A percentile compares a stretch with the other conserved stretches of the same genome.
Evolutionary conservation across 2,329 filamentous ascomycete species (phyloP).

Genomic region (Exophiala alcalophila): DNA sequence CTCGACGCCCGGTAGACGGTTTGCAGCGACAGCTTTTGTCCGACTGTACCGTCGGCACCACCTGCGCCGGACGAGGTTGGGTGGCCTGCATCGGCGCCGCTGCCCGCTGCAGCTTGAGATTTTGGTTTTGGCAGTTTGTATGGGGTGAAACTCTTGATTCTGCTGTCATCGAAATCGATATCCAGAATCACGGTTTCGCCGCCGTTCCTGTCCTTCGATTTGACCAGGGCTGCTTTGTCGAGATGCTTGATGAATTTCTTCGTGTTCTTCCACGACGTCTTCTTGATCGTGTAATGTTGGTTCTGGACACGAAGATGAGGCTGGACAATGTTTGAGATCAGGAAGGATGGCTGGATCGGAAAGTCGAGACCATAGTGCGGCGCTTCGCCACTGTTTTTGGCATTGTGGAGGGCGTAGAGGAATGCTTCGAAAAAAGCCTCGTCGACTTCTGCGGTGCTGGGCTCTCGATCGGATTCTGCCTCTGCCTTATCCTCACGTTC

Average conservation of each 20-base stretch:
- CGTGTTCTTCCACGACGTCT: constrained; percentile 67
- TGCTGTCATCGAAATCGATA: constrained; percentile 60
- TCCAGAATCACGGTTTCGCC: constrained; percentile 63
- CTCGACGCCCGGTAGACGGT: constrained; percentile 57
- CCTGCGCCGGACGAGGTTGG: constrained; percentile 32
- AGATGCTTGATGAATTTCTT: constrained; percentile 68
- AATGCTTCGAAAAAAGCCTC: constrained; percentile 63
- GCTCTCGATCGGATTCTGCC: constrained; percentile 47
- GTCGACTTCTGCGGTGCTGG: constrained; percentile 64
- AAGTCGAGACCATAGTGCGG: constrained; percentile 58
- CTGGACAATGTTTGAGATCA: constrained; percentile 64
- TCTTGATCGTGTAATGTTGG: constrained; percentile 64
- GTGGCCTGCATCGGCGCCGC: constrained; percentile 36
- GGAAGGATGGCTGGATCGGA: constrained; percentile 61
- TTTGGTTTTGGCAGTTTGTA: constrained; percentile 62
- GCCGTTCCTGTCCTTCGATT: constrained; percentile 62
- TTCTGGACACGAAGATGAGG: constrained; percentile 62
- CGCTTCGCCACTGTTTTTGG: constrained; percentile 55
- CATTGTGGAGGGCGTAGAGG: constrained; percentile 59
- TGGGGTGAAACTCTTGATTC: constrained; percentile 56
- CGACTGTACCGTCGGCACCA: constrained; percentile 39
- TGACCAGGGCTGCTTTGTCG: constrained; percentile 62
- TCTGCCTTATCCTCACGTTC: constrained; percentile 33
- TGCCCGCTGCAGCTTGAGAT: constrained; percentile 39
- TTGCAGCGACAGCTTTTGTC: constrained; percentile 47